These are phyloP conservation scores for Solanum neorickii DNA, from an alignment of 257 asterid genomes.

Conservation along the genomic window DNA sequence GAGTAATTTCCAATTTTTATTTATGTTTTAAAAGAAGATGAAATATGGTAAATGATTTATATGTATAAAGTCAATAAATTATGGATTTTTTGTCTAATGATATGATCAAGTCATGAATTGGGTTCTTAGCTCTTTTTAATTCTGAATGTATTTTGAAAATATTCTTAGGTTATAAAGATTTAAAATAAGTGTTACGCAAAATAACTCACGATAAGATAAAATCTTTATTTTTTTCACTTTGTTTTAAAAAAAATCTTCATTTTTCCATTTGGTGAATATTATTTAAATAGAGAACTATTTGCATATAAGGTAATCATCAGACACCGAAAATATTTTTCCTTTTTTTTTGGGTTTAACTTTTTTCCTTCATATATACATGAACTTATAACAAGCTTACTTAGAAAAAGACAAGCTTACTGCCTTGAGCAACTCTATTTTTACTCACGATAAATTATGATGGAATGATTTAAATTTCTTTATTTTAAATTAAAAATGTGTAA, in stretches of 20 bases:
- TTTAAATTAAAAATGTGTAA: rapidly evolving
- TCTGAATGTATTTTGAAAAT: too few relatives aligned
- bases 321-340: background rate
- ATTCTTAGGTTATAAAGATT: too few relatives aligned
- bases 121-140: background rate
- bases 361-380: background rate
- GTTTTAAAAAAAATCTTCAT: background rate
- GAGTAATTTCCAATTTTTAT: too few relatives aligned
- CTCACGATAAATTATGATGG: rapidly evolving
- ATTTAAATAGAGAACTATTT: background rate
- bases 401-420: background rate
- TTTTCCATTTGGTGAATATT: background rate
- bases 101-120: background rate
- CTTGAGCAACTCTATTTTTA: background rate
- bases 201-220: background rate
- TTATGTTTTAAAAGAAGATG: too few relatives aligned
- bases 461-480: background rate
- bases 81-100: too few relatives aligned
- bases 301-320: background rate
- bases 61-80: too few relatives aligned
- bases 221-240: background rate
- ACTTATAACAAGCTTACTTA: background rate
- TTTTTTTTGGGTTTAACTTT: too few relatives aligned
- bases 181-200: background rate
- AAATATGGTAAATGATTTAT: too few relatives aligned